phyloP scores from a whole-genome alignment of 2,329 filamentous ascomycete genomes.

The Penicillium capsulatum region DNA sequence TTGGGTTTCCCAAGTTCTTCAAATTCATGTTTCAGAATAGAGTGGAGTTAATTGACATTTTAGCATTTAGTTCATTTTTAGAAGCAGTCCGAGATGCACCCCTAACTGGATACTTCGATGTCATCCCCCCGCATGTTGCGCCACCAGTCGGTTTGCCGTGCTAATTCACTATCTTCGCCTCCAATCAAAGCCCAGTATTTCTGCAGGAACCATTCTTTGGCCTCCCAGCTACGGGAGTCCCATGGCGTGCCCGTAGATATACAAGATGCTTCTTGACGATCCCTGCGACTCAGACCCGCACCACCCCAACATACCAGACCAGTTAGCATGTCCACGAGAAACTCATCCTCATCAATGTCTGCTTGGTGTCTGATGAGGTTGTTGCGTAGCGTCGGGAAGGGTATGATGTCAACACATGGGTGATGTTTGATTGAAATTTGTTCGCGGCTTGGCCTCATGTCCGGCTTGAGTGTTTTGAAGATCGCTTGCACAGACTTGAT shows the following conservation, averaged over 20 bases:
- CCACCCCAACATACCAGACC: constrained; percentile 21
- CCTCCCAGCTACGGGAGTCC: constrained; percentile 47
- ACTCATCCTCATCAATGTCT: constrained; percentile 18
- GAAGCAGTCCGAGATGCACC: too few relatives aligned
- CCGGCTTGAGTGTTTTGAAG: constrained; percentile 19
- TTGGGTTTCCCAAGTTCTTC: too few relatives aligned
- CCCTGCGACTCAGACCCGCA: constrained; percentile 12
- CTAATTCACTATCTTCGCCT: constrained; percentile 38
- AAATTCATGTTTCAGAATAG: too few relatives aligned
- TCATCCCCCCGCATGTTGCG: constrained; percentile 16
- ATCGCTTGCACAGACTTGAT: constrained; percentile 10
- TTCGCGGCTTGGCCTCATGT: constrained; percentile 17
- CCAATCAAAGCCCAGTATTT: constrained; percentile 40
- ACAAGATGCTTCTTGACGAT: constrained; percentile 13
- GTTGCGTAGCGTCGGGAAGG: constrained; percentile 17
- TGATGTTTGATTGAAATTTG: constrained; percentile 20
- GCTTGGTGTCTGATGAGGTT: constrained; percentile 14
- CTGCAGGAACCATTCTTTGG: constrained; percentile 42
- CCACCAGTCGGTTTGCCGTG: constrained; percentile 23
- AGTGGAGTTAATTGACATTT: too few relatives aligned
- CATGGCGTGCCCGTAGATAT: constrained; percentile 39
- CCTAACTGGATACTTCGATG: too few relatives aligned
- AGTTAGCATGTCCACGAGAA: constrained; percentile 14
- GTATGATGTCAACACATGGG: constrained; percentile 19
- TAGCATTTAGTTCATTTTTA: too few relatives aligned